Conservation (phyloP, 2,329 filamentous ascomycete genomes). For the Trichoderma oligosporum region DNA sequence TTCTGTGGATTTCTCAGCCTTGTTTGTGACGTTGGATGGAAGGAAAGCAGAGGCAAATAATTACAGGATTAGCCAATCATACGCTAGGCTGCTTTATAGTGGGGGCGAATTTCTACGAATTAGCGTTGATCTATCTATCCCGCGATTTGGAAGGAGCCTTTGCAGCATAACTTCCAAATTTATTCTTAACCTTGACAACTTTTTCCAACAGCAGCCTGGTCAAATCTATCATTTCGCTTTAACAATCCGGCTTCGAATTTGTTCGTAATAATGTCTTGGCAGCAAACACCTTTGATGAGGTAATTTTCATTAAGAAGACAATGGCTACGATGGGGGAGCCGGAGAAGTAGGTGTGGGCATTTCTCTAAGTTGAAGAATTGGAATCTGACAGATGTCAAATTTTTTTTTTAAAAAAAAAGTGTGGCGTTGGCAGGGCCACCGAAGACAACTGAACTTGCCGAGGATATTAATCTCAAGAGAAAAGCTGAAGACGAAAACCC, state of each 20-base stretch:
- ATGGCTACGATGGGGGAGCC: constrained; percentile 17
- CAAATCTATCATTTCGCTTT: neutral
- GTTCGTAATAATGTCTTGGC: neutral
- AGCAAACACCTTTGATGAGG: neutral
- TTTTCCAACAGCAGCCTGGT: neutral
- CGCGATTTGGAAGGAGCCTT: neutral
- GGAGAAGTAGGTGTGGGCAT: neutral
- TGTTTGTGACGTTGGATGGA: constrained; percentile 31
- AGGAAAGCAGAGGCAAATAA: neutral
- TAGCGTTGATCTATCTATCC: neutral
- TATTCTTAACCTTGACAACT: constrained; percentile 31
- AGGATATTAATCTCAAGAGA: constrained; percentile 28
- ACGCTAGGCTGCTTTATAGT: constrained; percentile 2
- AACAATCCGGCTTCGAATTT: neutral
- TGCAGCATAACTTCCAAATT: neutral
- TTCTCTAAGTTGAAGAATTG: neutral
- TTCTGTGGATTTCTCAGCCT: constrained; percentile 44
- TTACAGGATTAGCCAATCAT: neutral
- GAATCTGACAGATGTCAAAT: neutral
- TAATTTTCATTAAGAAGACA: neutral
- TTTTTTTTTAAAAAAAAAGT: neutral
- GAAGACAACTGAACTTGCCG: neutral
- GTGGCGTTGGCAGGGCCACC: constrained; percentile 2
- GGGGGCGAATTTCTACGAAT: constrained; percentile 12
- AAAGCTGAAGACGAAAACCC: constrained; percentile 27